Percentiles rank a stretch among this genome's conserved stretches.
Conservation (phyloP, 2,329 filamentous ascomycete species). For the Huntiella savannae region DNA sequence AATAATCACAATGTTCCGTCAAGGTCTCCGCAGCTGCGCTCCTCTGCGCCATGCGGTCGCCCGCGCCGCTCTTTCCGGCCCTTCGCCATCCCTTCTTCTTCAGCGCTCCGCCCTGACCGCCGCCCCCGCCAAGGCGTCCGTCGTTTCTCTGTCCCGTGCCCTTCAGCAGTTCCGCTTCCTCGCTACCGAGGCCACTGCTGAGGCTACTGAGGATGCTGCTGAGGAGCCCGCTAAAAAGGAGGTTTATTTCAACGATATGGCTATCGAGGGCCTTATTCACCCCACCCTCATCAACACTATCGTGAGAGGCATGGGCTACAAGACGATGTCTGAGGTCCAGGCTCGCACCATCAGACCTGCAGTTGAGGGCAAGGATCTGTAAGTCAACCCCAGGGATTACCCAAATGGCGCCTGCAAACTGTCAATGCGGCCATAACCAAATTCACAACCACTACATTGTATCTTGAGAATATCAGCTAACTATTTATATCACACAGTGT, state of each 20-base stretch:
- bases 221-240: constrained; percentile 14
- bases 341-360: constrained; percentile 63
- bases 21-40: constrained; percentile 10
- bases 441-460: not conserved
- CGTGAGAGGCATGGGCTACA: constrained; percentile 52
- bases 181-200: constrained; percentile 9
- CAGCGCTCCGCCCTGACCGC: constrained; percentile 4
- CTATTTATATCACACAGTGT: constrained; percentile 30
- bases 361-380: constrained; percentile 67
- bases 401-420: not conserved
- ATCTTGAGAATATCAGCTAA: not conserved
- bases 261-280: constrained; percentile 32
- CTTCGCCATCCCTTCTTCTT: constrained; percentile 4
- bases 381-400: constrained; percentile 21
- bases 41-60: constrained; percentile 10
- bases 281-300: constrained; percentile 47
- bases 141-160: constrained; percentile 7
- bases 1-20: constrained; percentile 11
- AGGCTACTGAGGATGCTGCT: not conserved
- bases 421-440: not conserved
- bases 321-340: constrained; percentile 86
- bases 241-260: constrained; percentile 27
- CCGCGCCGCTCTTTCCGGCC: constrained; percentile 4
- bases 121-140: constrained; percentile 4
- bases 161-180: constrained; percentile 12